Evolutionary conservation across 2,329 filamentous ascomycete species (phyloP), one percentile per base, ranked within the genome.

Genomic region (Venturia effusa): DNA sequence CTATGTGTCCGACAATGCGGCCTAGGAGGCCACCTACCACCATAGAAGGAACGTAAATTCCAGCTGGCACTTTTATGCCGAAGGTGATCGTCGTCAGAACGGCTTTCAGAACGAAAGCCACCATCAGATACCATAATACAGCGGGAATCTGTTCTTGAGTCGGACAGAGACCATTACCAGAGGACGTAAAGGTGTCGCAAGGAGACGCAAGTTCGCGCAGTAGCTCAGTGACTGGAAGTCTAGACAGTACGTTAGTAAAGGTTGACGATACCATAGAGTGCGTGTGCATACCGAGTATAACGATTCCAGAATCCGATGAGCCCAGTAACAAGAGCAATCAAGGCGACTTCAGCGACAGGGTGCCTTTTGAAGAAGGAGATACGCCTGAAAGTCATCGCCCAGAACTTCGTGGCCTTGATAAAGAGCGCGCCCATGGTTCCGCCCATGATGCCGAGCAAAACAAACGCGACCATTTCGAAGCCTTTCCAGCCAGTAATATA

Each of bases 21-120:
- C 93, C 93, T 79, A 96, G 87, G 22, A 99, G 79, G 71, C 94
- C 94, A 67, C 94, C 94, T 22, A 97, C 91, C 34, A 97, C 94
- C 94, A 99, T 99, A 69, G 93, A 97, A 3, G 94, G 94, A 1
- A 99, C 92, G 70, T 99, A 99, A 69, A 99, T 97, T 67, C 94
- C 94, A 0, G 93, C 92, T 11, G 94, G 94, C 0, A 97, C 87
- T 81, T 97, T 97, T 72, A 97, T 92, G 32, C 93, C 93, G 75
- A 97, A 97, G 0, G 93, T 96, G 68, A 97, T 87, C 57, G 88
- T 87, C 0, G 94, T 97, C 51, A 99, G 77, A 57, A 93, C 80
- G 0, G 90, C 89, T 73, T 99, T 99, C 77, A 97, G 88, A 32
- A 97, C 76, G 68, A 97, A 94, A 0, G 93, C 93, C 22, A 87